A percentile compares a stretch with the other conserved stretches of the same genome.
Evolutionary conservation across 306 rosid genomes (phyloP).

Genomic region (Vigna trinervia): DNA sequence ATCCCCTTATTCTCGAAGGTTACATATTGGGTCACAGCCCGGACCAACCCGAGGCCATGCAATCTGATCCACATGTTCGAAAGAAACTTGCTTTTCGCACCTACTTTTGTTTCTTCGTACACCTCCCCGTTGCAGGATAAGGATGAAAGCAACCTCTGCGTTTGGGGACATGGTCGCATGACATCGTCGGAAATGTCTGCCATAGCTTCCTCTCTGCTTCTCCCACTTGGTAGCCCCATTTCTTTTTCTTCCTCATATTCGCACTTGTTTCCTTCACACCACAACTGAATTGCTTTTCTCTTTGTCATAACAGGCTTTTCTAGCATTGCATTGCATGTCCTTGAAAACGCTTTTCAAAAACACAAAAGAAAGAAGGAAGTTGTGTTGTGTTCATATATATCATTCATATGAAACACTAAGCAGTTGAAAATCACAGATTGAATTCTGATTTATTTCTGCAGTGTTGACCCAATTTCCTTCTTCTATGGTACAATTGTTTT

Average conservation of each 20-base stretch:
- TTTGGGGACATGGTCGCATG: slow-evolving; percentile 34
- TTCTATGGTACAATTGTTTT: not conserved
- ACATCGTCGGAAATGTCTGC: slow-evolving; percentile 25
- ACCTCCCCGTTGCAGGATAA: too few relatives aligned
- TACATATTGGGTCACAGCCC: too few relatives aligned
- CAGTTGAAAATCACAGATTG: slow-evolving; percentile 8
- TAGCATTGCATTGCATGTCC: not conserved
- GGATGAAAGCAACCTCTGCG: too few relatives aligned
- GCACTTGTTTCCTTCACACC: not conserved
- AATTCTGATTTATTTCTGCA: not conserved
- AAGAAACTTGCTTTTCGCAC: too few relatives aligned
- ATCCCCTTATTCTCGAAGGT: too few relatives aligned
- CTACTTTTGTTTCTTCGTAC: too few relatives aligned
- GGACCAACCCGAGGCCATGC: too few relatives aligned
- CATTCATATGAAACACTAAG: not conserved
- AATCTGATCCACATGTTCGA: too few relatives aligned
- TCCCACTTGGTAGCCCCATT: slow-evolving; percentile 60
- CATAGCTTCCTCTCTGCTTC: slow-evolving; percentile 69
- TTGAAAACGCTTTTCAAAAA: not conserved
- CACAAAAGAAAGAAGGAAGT: not conserved
- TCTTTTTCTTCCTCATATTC: not conserved
- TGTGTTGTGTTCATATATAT: not conserved
- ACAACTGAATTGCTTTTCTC: not conserved
- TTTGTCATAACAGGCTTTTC: not conserved
- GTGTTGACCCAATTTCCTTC: slow-evolving; percentile 10